Base-by-base conservation (phyloP, 176 grass and related monocot species). In the Aechmea fasciata region DNA sequence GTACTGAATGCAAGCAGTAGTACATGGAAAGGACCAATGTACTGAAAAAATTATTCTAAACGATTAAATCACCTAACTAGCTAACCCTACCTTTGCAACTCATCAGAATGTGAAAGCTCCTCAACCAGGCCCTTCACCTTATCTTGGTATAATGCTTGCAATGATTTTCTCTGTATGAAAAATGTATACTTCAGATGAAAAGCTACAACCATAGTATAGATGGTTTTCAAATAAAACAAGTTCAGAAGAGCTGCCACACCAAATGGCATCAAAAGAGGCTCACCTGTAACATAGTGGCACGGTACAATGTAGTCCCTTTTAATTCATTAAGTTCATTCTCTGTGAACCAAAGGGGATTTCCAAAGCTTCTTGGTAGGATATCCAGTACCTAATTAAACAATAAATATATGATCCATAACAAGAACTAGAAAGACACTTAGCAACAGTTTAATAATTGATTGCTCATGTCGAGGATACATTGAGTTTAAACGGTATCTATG, bases 321-420 rank as follows among this genome's bases (percentile, higher is more conserved):
- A 97, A 52, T 63, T 87, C 93, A 29, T 79, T 83, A 51, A 97
- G 86, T 71, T 90, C 86, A 6, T 79, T 69, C 1, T 92, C 86
- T 0, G 55, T 52, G 19, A 97, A 97, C 93, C 93, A 97, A 51
- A 90, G 54, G 51, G 93, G 81, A 33, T 83, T 97, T 20, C 71
- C 79, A 66, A 97, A 97, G 75, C 78, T 90, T 72, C 76, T 87
- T 2, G 93, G 93, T 54, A 97, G 77, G 76, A 97, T 81, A 59
- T 92, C 89, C 68, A 97, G 49, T 92, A 97, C 74, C 93, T 97
- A 65, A 1, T 52, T 11, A 9, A 59, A 59, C 10, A 17, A 59
- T 14, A 59, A 57, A 15, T n/a, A 13, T n/a, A 15, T n/a, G 11
- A 18, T 57, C 14, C 54, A 57, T 57, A 57, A n/a, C 15, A 57